Evolutionary conservation across 2,329 filamentous ascomycete species (phyloP).

Genomic region (Monascus ruber): DNA sequence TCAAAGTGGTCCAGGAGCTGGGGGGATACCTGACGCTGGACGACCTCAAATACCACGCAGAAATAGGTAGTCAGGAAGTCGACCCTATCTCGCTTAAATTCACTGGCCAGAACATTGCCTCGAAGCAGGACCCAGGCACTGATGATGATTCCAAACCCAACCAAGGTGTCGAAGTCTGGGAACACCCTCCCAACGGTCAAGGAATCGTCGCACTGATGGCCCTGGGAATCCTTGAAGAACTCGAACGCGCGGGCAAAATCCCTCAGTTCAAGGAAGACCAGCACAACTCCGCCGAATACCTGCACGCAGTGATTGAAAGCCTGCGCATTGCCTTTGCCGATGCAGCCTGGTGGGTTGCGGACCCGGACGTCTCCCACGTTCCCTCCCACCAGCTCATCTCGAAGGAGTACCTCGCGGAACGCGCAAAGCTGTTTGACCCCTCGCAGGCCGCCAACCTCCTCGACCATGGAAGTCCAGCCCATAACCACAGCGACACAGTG

Average conservation of each 20-base stretch:
- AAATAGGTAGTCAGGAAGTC: slow-evolving; percentile 63
- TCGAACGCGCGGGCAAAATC: slow-evolving; percentile 66
- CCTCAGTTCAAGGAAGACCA: slow-evolving; percentile 57
- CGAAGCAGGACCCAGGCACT: slow-evolving; percentile 34
- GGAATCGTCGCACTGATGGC: slow-evolving; percentile 93
- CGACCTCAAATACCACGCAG: slow-evolving; percentile 67
- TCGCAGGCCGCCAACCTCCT: slow-evolving; percentile 42
- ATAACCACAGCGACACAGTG: slow-evolving; percentile 81
- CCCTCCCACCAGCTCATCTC: slow-evolving; percentile 61
- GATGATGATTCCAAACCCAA: slow-evolving; percentile 24
- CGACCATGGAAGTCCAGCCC: slow-evolving; percentile 69
- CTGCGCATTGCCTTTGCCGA: slow-evolving; percentile 86
- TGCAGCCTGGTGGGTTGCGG: slow-evolving; percentile 78
- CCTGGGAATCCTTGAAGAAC: slow-evolving; percentile 76
- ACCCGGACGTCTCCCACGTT: slow-evolving; percentile 61
- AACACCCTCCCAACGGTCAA: slow-evolving; percentile 93
- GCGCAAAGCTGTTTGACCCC: slow-evolving; percentile 51
- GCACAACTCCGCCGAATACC: slow-evolving; percentile 69
- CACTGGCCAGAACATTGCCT: slow-evolving; percentile 50
- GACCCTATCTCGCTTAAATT: slow-evolving; percentile 77
- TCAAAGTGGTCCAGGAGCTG: slow-evolving; percentile 63
- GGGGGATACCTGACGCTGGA: slow-evolving; percentile 70
- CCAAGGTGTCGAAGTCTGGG: slow-evolving; percentile 68
- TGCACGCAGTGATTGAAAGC: slow-evolving; percentile 80
- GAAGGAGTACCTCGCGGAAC: slow-evolving; percentile 60